These are phyloP conservation scores for Thecaphora thlaspeos DNA, from an alignment of 1,284 basidiomycete species.

Conservation along the genomic window DNA sequence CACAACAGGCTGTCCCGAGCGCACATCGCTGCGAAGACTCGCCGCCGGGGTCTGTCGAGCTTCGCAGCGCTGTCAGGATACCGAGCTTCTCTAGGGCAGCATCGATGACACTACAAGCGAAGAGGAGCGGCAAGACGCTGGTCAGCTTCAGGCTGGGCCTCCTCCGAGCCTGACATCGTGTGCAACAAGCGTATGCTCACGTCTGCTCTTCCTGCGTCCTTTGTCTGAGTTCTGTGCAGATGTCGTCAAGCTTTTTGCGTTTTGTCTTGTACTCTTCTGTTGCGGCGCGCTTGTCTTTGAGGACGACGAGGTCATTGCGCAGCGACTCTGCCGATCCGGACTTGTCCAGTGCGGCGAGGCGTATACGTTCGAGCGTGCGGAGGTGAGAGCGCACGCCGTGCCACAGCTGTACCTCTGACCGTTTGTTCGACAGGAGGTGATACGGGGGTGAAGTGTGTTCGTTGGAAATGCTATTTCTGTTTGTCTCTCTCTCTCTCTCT, in stretches of 20 bases:
- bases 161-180: no score
- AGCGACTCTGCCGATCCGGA: constrained; percentile 14
- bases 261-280: constrained; percentile 39
- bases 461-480: no score
- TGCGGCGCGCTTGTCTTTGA: constrained; percentile 25
- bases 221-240: constrained; percentile 26
- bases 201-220: constrained; percentile 38
- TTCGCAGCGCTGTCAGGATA: constrained; percentile 40
- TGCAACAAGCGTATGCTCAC: no score
- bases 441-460: background rate
- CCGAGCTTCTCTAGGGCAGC: constrained; percentile 46
- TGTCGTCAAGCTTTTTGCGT: constrained; percentile 26
- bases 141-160: background rate
- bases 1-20: no score
- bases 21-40: no score
- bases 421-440: no score
- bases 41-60: constrained; percentile 18
- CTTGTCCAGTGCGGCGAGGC: constrained; percentile 30
- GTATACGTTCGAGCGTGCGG: constrained; percentile 42
- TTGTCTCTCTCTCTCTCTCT: no score
- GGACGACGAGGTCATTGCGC: constrained; percentile 17
- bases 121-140: background rate
- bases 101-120: constrained; percentile 28
- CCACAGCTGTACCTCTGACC: constrained; percentile 55
- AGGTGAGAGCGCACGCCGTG: constrained; percentile 45